A percentile compares a stretch with the other conserved stretches of the same genome.
Conservation (phyloP, 148 eudicot genomes). For the Rhododendron ferrugineum region DNA sequence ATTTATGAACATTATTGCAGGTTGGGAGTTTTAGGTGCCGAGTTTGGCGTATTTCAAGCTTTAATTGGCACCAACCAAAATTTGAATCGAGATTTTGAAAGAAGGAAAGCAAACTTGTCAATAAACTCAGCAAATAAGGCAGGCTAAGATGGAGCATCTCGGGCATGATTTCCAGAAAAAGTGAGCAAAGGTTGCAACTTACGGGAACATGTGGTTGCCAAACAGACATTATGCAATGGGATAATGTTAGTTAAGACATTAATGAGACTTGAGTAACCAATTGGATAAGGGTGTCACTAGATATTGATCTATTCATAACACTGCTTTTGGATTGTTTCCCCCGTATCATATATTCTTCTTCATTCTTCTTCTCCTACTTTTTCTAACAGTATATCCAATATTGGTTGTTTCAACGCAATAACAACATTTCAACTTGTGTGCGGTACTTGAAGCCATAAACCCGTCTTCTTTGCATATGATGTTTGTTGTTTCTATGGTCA, state of each 20-base stretch:
- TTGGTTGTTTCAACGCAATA: too few relatives aligned
- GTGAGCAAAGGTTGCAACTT: constrained; percentile 44
- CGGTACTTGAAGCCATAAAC: too few relatives aligned
- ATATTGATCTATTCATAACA: too few relatives aligned
- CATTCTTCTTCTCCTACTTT: too few relatives aligned
- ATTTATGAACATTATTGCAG: background rate
- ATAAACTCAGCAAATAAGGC: constrained; percentile 30
- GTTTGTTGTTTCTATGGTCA: too few relatives aligned
- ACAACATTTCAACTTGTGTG: too few relatives aligned
- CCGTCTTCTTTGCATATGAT: too few relatives aligned
- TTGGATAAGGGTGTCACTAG: too few relatives aligned
- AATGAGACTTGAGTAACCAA: background rate
- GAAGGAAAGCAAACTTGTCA: constrained; percentile 31
- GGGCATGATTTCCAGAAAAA: constrained; percentile 35
- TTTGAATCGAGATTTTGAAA: background rate
- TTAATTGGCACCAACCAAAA: background rate
- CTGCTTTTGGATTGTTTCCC: too few relatives aligned
- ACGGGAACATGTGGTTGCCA: constrained; percentile 56
- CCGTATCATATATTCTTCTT: too few relatives aligned
- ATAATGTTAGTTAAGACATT: background rate
- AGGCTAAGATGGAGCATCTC: constrained; percentile 27
- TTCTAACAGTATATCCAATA: too few relatives aligned
- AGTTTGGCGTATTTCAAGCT: background rate
- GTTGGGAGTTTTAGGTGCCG: background rate
- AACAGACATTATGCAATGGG: constrained; percentile 7